A percentile compares a stretch with the other conserved stretches of the same genome.
These are phyloP conservation scores for Suhomyces ambrosiae DNA, from an alignment of 1,139 yeast genomes.

Conservation along the genomic window DNA sequence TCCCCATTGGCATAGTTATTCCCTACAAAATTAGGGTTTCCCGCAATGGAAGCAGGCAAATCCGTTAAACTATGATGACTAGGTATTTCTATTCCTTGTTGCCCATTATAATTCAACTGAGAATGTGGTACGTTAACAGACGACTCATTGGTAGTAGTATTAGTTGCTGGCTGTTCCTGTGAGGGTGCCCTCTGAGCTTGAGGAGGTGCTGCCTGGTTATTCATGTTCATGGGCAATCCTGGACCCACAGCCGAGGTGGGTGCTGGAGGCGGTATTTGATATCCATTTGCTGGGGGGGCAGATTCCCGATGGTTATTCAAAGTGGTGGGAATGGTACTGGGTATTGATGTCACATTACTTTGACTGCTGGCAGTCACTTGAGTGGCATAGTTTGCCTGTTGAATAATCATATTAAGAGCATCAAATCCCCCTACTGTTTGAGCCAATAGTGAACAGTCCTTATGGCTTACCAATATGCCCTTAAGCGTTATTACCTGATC, in stretches of 20 bases:
- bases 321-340: constrained; percentile 39
- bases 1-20: constrained; percentile 17
- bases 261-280: constrained; percentile 14
- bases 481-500: constrained; percentile 61
- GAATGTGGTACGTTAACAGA: constrained; percentile 7
- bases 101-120: constrained; percentile 7
- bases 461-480: constrained; percentile 39
- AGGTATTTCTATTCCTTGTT: constrained; percentile 9
- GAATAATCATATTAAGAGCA: constrained; percentile 34
- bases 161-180: constrained; percentile 8
- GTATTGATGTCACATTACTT: constrained; percentile 27
- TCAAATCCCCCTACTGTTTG: constrained; percentile 44
- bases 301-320: constrained; percentile 18
- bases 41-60: constrained; percentile 34
- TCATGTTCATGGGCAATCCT: constrained; percentile 9
- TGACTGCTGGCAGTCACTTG: constrained; percentile 24
- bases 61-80: constrained; percentile 26
- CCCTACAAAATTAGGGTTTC: constrained; percentile 17
- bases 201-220: constrained; percentile 1
- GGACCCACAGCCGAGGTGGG: constrained; percentile 12
- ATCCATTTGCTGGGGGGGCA: constrained; percentile 1
- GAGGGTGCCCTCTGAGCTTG: constrained; percentile 6
- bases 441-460: constrained; percentile 39
- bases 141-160: constrained; percentile 15
- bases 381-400: constrained; percentile 34